Percentiles rank a stretch among this genome's conserved stretches.
Evolutionary conservation across 208 protist genomes (phyloP).

Genomic region (Trypanosoma lewisi): DNA sequence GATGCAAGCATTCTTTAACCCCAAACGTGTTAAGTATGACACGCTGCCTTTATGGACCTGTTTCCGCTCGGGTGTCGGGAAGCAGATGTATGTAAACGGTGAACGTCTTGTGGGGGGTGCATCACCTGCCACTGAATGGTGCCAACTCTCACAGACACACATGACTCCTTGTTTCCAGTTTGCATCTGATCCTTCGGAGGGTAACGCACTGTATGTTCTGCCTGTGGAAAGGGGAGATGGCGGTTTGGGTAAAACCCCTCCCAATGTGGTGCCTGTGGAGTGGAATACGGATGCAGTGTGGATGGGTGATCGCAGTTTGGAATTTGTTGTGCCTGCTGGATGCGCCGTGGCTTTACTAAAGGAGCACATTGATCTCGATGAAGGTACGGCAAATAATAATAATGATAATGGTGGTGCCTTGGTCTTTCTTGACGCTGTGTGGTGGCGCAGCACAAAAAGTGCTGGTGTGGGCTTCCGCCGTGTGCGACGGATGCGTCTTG

Average conservation of each 20-base stretch:
- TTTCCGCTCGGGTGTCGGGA: conserved; percentile 53
- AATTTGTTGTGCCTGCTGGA: conserved; percentile 32
- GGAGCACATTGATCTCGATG: conserved; percentile 31
- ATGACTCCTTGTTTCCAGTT: conserved; percentile 18
- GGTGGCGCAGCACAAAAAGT: neutral
- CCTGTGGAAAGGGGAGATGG: neutral
- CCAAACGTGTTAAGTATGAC: conserved; percentile 16
- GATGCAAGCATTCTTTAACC: conserved; percentile 38
- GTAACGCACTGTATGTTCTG: conserved; percentile 3
- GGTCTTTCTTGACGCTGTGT: conserved; percentile 27
- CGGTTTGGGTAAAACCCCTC: neutral
- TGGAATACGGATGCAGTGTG: conserved; percentile 36
- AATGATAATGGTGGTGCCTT: neutral
- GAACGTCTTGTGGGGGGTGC: conserved; percentile 9
- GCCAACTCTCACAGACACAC: conserved; percentile 28
- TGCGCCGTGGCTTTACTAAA: conserved; percentile 37
- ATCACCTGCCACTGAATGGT: conserved; percentile 11
- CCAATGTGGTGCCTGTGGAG: conserved; percentile 7
- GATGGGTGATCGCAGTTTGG: conserved; percentile 58
- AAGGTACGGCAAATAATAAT: too few species aligned
- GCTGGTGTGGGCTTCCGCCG: neutral
- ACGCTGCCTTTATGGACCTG: conserved; percentile 42
- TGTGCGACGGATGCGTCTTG: conserved; percentile 5
- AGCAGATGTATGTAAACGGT: conserved; percentile 55
- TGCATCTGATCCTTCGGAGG: neutral